These are phyloP conservation scores for Chamaecyparis obtusa DNA, from an alignment of 75 land plant species.

Conservation along the genomic window DNA sequence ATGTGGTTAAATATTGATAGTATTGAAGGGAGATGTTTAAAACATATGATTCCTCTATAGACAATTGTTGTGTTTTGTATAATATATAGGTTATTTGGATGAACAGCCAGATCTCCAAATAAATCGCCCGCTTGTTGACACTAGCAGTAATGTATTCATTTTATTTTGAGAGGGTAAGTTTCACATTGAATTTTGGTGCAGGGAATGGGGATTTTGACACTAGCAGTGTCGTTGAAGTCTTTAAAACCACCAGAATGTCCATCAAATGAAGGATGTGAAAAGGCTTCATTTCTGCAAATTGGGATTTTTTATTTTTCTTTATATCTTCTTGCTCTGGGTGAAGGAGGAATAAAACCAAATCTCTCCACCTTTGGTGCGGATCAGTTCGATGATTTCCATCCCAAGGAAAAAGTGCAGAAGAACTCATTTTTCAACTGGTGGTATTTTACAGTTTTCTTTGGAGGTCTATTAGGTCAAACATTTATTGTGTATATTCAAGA, in stretches of 20 bases:
- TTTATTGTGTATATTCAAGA: conserved; percentile 67
- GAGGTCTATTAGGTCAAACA: conserved; percentile 50
- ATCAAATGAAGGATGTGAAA: conserved; percentile 18
- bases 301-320: conserved; percentile 51
- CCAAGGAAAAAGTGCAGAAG: conserved; percentile 58
- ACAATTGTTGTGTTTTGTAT: too few species aligned
- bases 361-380: conserved; percentile 81
- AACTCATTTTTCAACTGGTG: conserved; percentile 82
- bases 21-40: too few species aligned
- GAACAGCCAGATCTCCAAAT: too few species aligned
- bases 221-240: conserved; percentile 31
- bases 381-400: conserved; percentile 77
- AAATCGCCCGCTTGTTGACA: too few species aligned
- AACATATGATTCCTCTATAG: too few species aligned
- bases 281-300: conserved; percentile 41
- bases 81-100: too few species aligned
- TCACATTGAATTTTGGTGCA: conserved; percentile 9
- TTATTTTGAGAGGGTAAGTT: not conserved
- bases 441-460: conserved; percentile 59
- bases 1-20: too few species aligned
- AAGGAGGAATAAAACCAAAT: conserved; percentile 76
- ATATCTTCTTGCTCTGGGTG: conserved; percentile 64
- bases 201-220: conserved; percentile 37
- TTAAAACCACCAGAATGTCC: conserved; percentile 23
- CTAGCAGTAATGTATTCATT: not conserved